Base-by-base conservation (phyloP, 2,329 filamentous ascomycete genomes). In the Claviceps sp. region DNA sequence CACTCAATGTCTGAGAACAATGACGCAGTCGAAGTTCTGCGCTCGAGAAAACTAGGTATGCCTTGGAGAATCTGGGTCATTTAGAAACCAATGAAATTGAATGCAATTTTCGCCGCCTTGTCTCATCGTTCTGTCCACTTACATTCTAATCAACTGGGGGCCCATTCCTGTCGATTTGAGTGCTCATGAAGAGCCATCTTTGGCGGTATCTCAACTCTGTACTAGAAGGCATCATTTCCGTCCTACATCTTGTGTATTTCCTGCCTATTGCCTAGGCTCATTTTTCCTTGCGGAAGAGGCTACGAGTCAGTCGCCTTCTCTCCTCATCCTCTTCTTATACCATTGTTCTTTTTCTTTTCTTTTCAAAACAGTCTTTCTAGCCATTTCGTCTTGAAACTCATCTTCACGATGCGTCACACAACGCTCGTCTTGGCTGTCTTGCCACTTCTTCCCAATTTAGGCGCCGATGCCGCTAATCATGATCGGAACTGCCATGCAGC, bases 371-470 rank as follows among this genome's bases (percentile, higher is more conserved):
- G n/a, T 22, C 11, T 43, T 18, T 43, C 7, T 43, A 18, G n/a
- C 3, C 13, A 11, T 43, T 22, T 30, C 26, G 4, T 42, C 37
- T 22, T 41, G 20, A 34, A 4, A 20, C 3, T 2, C 5, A 8
- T 7, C 41, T 7, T 49, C 5, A 5, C 18, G 20, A 51, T 54
- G 50, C 47, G 47, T 47, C 40, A 40, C 41, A 37, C 30, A 43
- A n/a, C 22, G 13, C 8, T 41, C 2, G 14, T 54, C n/a, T n/a
- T 51, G 42, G 50, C 48, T 7, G 44, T 24, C 13, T 30, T 52
- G 48, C 48, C 53, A n/a, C 50, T 55, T 3, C 13, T 55, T 9
- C 22, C 43, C 3, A 30, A 37, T 22, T 5, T 48, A 4, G 48
- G 47, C 41, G 38, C 46, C 44, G 18, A 30, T 11, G 30, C 38